Conservation (phyloP, 495 filamentous ascomycete genomes). For the Niebla homalea region DNA sequence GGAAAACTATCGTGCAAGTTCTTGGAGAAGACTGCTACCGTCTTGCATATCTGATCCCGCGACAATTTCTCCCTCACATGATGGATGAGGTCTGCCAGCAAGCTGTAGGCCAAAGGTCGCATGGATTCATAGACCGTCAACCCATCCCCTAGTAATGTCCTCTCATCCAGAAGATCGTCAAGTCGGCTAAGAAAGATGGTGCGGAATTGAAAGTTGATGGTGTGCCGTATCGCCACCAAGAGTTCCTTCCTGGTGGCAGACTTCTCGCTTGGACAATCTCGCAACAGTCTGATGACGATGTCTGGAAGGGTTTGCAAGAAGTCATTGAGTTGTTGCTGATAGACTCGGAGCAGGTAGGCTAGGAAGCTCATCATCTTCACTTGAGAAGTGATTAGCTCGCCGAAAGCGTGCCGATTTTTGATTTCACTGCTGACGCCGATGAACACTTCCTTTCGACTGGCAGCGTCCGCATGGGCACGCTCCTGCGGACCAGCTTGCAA, state of each 20-base stretch:
- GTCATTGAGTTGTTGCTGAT: slow-evolving; percentile 74
- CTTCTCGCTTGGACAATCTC: slow-evolving; percentile 89
- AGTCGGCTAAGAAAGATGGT: slow-evolving; percentile 93
- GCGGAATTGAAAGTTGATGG: slow-evolving; percentile 97
- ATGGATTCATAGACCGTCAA: slow-evolving; percentile 94
- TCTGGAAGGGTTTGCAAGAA: slow-evolving; percentile 79
- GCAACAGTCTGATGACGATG: slow-evolving; percentile 80
- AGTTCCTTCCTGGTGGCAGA: slow-evolving; percentile 89
- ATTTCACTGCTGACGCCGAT: slow-evolving; percentile 90
- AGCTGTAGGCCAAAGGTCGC: slow-evolving; percentile 91
- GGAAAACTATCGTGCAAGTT: slow-evolving; percentile 94
- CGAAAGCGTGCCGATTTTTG: slow-evolving; percentile 86
- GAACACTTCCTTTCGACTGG: slow-evolving; percentile 61
- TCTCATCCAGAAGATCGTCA: slow-evolving; percentile 85
- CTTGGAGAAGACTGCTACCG: slow-evolving; percentile 91
- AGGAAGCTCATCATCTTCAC: slow-evolving; percentile 99
- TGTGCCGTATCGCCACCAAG: slow-evolving; percentile 90
- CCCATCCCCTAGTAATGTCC: slow-evolving; percentile 88
- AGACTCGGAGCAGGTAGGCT: slow-evolving; percentile 82
- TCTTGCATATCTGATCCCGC: slow-evolving; percentile 81
- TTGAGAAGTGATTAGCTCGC: slow-evolving; percentile 93
- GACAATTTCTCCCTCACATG: slow-evolving; percentile 79
- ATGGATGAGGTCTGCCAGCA: slow-evolving; percentile 95
- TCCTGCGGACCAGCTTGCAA: slow-evolving; percentile 90
- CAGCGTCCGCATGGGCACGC: slow-evolving; percentile 76